Base-by-base conservation (phyloP, 805 yeast genomes). In the Wickerhamomyces bovis region DNA sequence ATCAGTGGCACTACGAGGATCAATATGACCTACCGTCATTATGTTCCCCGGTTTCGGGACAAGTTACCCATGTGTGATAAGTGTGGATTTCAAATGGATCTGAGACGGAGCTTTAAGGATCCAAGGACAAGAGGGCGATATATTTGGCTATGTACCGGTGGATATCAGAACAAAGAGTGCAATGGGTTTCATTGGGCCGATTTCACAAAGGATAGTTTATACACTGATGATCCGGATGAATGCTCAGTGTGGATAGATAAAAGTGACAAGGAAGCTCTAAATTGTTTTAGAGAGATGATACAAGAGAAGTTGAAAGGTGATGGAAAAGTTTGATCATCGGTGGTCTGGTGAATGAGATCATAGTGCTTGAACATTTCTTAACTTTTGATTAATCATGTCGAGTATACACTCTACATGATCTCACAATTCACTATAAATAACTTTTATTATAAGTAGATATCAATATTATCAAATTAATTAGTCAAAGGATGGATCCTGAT, bases 11-110 rank as follows among this genome's bases (percentile, higher is more conserved):
- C 72, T 1, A 49, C 69, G 5, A 64, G 95, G 44, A 73, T 82
- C 51, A 85, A 81, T 51, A 59, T 86, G 38, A 87, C 95, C 0
- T 84, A 76, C 57, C 63, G 95, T 26, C 71, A 74, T 70, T 76
- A 74, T 48, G 70, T 76, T 3, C 60, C 69, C 0, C 55, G 60
- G 11, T 71, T 71, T 48, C 55, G 59, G 1, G 51, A 61, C 0
- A 52, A 66, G 31, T 52, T 65, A 13, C 81, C 82, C 1, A 59
- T 50, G 39, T 80, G 85, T 52, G 63, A 65, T 43, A 49, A 60
- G 50, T 63, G 78, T 54, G 53, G 60, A 51, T 13, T 69, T 66
- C 48, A 62, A 53, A 54, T 82, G 87, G 66, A 63, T 9, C 61
- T 85, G 19, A 66, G 89, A 41, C 67, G 88, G 46, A 68, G 83